phyloP scores from a whole-genome alignment of 768 basidiomycete species.

The Mycena leptocephala region DNA sequence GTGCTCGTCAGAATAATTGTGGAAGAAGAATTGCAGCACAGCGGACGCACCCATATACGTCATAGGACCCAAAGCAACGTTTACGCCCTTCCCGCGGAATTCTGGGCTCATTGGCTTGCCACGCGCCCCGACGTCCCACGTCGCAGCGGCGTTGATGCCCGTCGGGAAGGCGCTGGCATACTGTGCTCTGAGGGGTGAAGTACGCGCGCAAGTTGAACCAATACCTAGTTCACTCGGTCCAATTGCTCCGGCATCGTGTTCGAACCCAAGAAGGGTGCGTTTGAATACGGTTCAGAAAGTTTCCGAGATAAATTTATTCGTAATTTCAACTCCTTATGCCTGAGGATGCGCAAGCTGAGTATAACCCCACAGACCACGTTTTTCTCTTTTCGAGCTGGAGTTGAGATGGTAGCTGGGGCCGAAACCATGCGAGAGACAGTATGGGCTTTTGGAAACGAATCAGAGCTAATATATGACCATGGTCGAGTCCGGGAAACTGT shows the following conservation, averaged over 20 bases:
- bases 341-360: background rate
- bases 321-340: background rate
- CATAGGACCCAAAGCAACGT: background rate
- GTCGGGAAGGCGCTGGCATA: background rate
- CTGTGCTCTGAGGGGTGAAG: too few relatives aligned
- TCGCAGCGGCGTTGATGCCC: background rate
- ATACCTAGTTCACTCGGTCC: too few relatives aligned
- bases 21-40: background rate
- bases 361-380: too few relatives aligned
- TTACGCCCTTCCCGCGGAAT: too few relatives aligned
- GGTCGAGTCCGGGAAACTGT: too few relatives aligned
- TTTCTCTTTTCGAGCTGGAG: background rate
- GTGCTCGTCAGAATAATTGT: background rate
- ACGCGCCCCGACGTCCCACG: too few relatives aligned
- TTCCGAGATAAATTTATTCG: background rate
- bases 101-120: background rate
- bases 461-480: conserved; percentile 6
- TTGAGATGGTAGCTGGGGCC: background rate
- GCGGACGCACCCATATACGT: background rate
- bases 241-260: too few relatives aligned
- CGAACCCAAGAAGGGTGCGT: too few relatives aligned
- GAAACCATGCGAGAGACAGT: background rate
- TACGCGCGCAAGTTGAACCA: too few relatives aligned
- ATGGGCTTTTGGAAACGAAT: conserved; percentile 2
- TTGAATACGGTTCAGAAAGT: background rate